These are phyloP conservation scores for Penicillium ucsense DNA, from an alignment of 495 filamentous ascomycete genomes.

Conservation along the genomic window DNA sequence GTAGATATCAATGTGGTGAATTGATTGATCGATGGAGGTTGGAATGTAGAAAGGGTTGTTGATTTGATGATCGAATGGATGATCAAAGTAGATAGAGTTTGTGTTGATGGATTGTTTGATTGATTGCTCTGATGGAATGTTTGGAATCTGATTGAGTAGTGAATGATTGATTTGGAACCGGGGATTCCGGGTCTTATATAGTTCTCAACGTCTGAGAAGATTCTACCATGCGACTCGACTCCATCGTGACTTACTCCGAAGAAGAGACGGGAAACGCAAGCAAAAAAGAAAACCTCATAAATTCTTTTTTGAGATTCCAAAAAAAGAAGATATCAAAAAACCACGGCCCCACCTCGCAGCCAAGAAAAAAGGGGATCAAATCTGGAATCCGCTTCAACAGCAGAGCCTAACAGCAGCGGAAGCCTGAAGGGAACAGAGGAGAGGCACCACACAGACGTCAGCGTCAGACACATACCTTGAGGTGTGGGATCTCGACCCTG, in stretches of 20 bases:
- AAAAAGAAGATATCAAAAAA: constrained; percentile 1
- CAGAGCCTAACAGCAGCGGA: neutral
- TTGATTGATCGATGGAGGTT: too few species aligned
- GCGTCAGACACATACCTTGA: neutral
- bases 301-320: neutral
- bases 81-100: neutral
- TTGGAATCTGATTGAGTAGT: constrained; percentile 2
- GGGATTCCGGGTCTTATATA: constrained; percentile 7
- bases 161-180: neutral
- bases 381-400: constrained; percentile 4
- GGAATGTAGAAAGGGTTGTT: neutral
- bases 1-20: neutral
- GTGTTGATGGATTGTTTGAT: neutral
- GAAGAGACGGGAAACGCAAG: constrained; percentile 1
- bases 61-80: neutral
- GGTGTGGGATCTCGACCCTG: neutral
- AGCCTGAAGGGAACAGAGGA: neutral
- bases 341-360: constrained; percentile 8
- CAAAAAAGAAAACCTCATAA: constrained; percentile 3
- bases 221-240: too few species aligned
- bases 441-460: constrained; percentile 7
- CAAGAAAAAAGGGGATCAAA: constrained; percentile 2
- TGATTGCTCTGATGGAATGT: neutral
- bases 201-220: neutral
- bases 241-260: constrained; percentile 2